A percentile compares a stretch with the other conserved stretches of the same genome.
Conservation (phyloP, 2,329 filamentous ascomycete species). For the Epicoccum nigrum region DNA sequence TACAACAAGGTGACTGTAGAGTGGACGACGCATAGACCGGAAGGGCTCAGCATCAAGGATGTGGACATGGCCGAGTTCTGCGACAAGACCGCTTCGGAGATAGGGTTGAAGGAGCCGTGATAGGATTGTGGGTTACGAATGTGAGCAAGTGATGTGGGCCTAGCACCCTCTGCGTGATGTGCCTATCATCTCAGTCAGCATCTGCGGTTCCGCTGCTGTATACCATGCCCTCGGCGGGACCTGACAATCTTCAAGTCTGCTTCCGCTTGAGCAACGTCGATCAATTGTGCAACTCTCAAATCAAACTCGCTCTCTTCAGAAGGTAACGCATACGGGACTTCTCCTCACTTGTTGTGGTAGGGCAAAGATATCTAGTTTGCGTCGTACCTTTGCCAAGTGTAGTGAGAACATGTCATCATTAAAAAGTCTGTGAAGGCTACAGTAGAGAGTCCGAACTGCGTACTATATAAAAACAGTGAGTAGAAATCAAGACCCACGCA, state of each 20-base stretch:
- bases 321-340: too few relatives aligned
- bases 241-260: neutral
- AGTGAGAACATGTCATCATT: constrained; percentile 2
- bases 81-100: constrained; percentile 33
- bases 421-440: neutral
- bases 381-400: neutral
- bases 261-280: neutral
- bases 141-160: neutral
- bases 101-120: constrained; percentile 31
- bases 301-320: too few relatives aligned
- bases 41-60: constrained; percentile 44
- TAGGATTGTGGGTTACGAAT: neutral
- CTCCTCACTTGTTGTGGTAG: too few relatives aligned
- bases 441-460: constrained; percentile 2
- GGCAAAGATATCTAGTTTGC: too few relatives aligned
- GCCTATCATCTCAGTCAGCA: constrained; percentile 1
- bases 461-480: neutral
- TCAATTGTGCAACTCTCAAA: too few relatives aligned
- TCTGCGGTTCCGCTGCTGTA: neutral
- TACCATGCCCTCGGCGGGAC: neutral
- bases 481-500: neutral
- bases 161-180: neutral
- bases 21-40: constrained; percentile 46
- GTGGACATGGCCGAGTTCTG: constrained; percentile 48
- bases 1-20: constrained; percentile 43